Evolutionary conservation across 1,139 yeast species (phyloP).

Genomic region (Yamadazyma dushanensis): DNA sequence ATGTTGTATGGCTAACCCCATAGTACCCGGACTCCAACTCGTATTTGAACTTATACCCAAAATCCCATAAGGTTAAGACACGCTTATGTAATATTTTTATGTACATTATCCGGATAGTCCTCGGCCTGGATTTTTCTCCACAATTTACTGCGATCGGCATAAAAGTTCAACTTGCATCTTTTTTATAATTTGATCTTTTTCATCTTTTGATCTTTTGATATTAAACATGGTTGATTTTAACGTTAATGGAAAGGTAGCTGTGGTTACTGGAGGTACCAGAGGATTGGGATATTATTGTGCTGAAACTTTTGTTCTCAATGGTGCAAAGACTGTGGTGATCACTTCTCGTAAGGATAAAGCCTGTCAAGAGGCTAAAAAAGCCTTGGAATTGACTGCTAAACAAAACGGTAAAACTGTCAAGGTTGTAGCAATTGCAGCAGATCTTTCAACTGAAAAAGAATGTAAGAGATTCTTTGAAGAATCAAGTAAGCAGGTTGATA

Average conservation of each 20-base stretch:
- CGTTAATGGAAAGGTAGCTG: constrained; percentile 66
- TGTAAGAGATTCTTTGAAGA: constrained; percentile 46
- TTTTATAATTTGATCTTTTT: no score
- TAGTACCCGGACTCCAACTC: constrained; percentile 62
- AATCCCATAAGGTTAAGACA: background rate
- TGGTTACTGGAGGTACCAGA: constrained; percentile 78
- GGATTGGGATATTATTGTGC: constrained; percentile 75
- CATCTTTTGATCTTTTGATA: no score
- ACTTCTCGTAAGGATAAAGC: constrained; percentile 68
- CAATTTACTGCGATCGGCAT: background rate
- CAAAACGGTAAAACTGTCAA: constrained; percentile 42
- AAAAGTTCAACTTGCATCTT: background rate
- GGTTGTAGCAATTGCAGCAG: constrained; percentile 60
- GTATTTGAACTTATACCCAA: constrained; percentile 18
- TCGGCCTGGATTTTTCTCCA: constrained; percentile 7
- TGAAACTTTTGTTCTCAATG: constrained; percentile 61
- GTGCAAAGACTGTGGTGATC: constrained; percentile 63
- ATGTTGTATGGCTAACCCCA: constrained; percentile 71
- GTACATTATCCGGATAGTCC: background rate
- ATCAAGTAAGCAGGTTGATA: constrained; percentile 40
- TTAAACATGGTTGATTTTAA: constrained; percentile 50
- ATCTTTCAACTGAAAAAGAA: constrained; percentile 54
- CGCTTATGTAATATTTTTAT: background rate
- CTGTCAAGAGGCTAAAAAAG: constrained; percentile 57
- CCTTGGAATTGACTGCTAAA: constrained; percentile 48